A percentile compares a stretch with the other conserved stretches of the same genome.
Evolutionary conservation across 768 basidiomycete genomes (phyloP).

Genomic region (Mycena leptocephala): DNA sequence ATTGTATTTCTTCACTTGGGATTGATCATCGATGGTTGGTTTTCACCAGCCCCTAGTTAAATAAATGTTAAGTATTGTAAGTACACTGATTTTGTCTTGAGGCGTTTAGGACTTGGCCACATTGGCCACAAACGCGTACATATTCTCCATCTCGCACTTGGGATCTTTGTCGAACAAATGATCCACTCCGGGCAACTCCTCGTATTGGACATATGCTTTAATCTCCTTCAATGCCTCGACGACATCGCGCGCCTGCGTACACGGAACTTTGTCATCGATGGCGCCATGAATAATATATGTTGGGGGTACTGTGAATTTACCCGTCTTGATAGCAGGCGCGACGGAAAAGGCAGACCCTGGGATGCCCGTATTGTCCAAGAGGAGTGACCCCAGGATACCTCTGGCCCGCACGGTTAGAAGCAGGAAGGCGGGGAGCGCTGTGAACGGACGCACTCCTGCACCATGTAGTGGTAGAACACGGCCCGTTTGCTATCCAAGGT

Average conservation of each 20-base stretch:
- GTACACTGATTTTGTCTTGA: background rate
- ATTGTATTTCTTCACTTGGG: background rate
- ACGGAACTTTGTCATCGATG: conserved; percentile 53
- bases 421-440: background rate
- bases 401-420: conserved; percentile 33
- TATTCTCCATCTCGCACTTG: conserved; percentile 50
- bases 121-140: conserved; percentile 50
- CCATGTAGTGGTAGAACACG: conserved; percentile 58
- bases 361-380: conserved; percentile 52
- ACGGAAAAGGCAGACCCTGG: conserved; percentile 48
- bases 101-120: conserved; percentile 32
- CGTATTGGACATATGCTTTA: conserved; percentile 44
- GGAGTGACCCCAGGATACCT: conserved; percentile 46
- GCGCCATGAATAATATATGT: conserved; percentile 56
- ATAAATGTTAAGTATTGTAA: too few species aligned
- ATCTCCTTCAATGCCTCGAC: conserved; percentile 46
- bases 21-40: too few species aligned
- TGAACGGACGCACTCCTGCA: conserved; percentile 53
- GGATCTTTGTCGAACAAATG: conserved; percentile 54
- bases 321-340: conserved; percentile 45
- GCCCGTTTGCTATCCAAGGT: conserved; percentile 44
- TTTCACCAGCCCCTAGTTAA: background rate
- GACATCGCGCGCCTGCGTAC: conserved; percentile 52
- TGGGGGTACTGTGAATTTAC: conserved; percentile 46
- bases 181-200: conserved; percentile 51